Conservation (phyloP, 768 basidiomycete genomes). For the Peribolospora kevripleyi region DNA sequence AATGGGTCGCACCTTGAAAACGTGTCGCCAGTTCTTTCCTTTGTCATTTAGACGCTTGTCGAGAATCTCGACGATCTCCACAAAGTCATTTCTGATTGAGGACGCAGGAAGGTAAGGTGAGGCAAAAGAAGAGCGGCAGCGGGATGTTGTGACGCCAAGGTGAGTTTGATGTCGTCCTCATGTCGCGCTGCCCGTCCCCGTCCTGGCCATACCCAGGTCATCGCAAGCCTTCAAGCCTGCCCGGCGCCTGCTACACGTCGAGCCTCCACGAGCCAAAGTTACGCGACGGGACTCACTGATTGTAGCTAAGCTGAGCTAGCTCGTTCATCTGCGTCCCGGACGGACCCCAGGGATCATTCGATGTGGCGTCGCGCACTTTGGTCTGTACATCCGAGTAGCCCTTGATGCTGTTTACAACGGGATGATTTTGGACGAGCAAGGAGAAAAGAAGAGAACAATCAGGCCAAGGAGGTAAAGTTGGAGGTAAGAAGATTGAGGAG, state of each 20-base stretch:
- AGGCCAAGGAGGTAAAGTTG: too few relatives aligned
- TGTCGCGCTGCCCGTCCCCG: neutral
- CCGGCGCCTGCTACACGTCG: neutral
- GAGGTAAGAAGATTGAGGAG: too few relatives aligned
- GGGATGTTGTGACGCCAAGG: too few relatives aligned
- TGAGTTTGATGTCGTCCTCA: neutral
- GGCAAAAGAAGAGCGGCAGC: too few relatives aligned
- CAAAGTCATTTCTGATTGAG: conserved; percentile 57
- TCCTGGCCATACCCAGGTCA: neutral
- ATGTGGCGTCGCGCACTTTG: conserved; percentile 50
- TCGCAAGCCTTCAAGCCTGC: too few relatives aligned
- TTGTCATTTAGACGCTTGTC: conserved; percentile 88
- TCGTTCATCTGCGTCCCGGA: conserved; percentile 98
- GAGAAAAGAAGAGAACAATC: too few relatives aligned
- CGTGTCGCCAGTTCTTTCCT: conserved; percentile 99
- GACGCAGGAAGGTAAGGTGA: neutral
- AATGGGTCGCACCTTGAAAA: conserved; percentile 53
- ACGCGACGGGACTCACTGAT: conserved; percentile 41
- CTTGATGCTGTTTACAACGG: conserved; percentile 13
- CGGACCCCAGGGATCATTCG: conserved; percentile 74
- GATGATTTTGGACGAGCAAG: too few relatives aligned
- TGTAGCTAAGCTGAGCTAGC: conserved; percentile 84
- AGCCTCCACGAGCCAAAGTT: neutral
- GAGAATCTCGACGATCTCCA: conserved; percentile 99
- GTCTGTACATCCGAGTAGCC: conserved; percentile 80